Base-by-base conservation (phyloP, 2,329 filamentous ascomycete genomes). In the Decorospora gaudefroyi region DNA sequence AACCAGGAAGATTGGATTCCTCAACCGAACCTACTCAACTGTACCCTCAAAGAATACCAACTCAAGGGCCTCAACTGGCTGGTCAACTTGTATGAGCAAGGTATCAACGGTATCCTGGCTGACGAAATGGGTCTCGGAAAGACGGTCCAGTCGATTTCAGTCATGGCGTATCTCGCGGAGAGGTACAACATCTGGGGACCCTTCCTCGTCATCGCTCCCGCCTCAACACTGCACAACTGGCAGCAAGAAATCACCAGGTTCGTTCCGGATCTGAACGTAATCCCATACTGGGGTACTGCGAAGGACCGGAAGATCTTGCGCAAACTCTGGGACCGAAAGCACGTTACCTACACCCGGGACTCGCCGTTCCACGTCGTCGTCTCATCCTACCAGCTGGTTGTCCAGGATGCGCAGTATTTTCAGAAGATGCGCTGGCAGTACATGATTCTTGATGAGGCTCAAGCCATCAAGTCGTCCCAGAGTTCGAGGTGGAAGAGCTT, bases 61-160 rank as follows among this genome's bases (percentile, higher is more conserved):
- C 78, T 99, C 69, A 99, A 99, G 77, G 93, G 93, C 74, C 87
- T 99, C 70, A 99, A 97, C 69, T 99, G 93, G 93, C 83, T 99
- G 41, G 93, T 96, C 76, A 97, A 99, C 69, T 74, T 99, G 56
- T 99, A 99, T 76, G 93, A 99, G 72, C 93, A 99, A 72, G 93
- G 93, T 69, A 99, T 99, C 87, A 97, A 97, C 75, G 92, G 92
- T 73, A 99, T 99, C 62, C 78, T 99, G 53, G 93, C 93, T 55
- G 93, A 99, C 69, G 93, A 99, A 75, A 99, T 99, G 93, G 93
- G 93, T 83, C 88, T 99, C 16, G 93, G 93, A 70, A 99, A 99
- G 75, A 99, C 93, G 13, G 90, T 99, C 4, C 93, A 99, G 74
- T 97, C 92, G 15, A 99, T 99, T 52, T 97, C 93, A 0, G 92